A percentile compares a stretch with the other conserved stretches of the same genome.
These are phyloP conservation scores for Tricholoma sp. DNA, from an alignment of 768 basidiomycete genomes.

Conservation along the genomic window DNA sequence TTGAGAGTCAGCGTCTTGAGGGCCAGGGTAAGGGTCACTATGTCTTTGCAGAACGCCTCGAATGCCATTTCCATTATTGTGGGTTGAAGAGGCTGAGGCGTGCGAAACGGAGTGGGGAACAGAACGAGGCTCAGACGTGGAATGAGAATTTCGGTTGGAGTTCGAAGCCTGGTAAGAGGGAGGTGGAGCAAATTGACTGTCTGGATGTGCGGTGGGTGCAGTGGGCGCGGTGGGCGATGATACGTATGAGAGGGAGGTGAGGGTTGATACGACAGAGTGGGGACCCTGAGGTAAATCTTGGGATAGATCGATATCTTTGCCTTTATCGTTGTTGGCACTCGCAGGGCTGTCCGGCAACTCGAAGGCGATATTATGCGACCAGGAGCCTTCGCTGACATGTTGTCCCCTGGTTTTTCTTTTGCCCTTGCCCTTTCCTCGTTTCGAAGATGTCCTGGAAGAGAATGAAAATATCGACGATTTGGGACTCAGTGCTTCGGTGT, in stretches of 20 bases:
- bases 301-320: slow-evolving; percentile 12
- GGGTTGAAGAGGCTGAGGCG: slow-evolving; percentile 10
- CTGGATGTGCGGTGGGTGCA: slow-evolving; percentile 11
- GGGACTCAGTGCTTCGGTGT: slow-evolving; percentile 15
- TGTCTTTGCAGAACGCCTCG: slow-evolving; percentile 17
- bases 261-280: slow-evolving; percentile 8
- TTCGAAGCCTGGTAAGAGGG: slow-evolving; percentile 24
- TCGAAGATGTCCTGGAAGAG: slow-evolving; percentile 14
- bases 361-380: slow-evolving; percentile 30
- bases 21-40: slow-evolving; percentile 7
- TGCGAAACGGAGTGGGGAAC: slow-evolving; percentile 23
- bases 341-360: slow-evolving; percentile 27
- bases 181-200: slow-evolving; percentile 20
- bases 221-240: slow-evolving; percentile 15
- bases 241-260: slow-evolving; percentile 20
- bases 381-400: slow-evolving; percentile 25
- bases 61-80: slow-evolving; percentile 12
- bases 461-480: slow-evolving; percentile 22
- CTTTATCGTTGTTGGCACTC: slow-evolving; percentile 20
- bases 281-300: slow-evolving; percentile 3
- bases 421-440: slow-evolving; percentile 28
- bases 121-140: slow-evolving; percentile 16
- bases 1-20: not conserved
- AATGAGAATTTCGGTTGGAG: slow-evolving; percentile 16
- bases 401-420: slow-evolving; percentile 26